Evolutionary conservation across 495 filamentous ascomycete species (phyloP).

Genomic region (Neurospora tetrasperma): DNA sequence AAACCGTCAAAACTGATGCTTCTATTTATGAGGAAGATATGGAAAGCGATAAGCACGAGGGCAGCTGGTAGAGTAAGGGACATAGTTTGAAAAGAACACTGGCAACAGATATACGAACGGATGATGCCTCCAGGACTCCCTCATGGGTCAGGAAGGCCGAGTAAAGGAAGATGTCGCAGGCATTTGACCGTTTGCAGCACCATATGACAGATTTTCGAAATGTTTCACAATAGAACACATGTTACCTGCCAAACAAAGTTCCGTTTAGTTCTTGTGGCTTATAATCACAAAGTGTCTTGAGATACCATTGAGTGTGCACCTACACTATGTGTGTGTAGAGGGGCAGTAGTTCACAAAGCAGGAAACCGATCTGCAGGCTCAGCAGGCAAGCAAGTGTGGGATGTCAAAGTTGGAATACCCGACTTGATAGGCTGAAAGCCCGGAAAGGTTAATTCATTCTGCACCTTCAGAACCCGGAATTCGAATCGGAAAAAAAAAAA

Average conservation of each 20-base stretch:
- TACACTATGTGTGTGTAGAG: no score
- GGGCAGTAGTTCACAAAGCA: no score
- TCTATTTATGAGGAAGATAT: no score
- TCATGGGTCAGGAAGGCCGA: background rate
- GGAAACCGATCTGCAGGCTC: background rate
- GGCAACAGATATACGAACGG: background rate
- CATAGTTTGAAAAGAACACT: no score
- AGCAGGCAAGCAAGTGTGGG: background rate
- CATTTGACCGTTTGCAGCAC: background rate
- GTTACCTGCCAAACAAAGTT: background rate
- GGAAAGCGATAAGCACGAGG: no score
- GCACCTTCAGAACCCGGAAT: no score
- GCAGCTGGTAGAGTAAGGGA: no score
- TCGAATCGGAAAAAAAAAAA: background rate
- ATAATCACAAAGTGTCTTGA: background rate
- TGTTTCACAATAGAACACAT: background rate
- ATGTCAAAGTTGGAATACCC: background rate
- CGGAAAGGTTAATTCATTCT: no score
- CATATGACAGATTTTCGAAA: background rate
- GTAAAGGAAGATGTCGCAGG: background rate
- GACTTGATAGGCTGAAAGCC: no score
- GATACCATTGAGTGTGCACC: no score
- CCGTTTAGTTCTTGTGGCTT: background rate
- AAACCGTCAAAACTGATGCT: background rate
- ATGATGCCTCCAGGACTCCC: background rate